These are phyloP conservation scores for Hirsutella thompsonii DNA, from an alignment of 2,329 filamentous ascomycete species.

Conservation along the genomic window DNA sequence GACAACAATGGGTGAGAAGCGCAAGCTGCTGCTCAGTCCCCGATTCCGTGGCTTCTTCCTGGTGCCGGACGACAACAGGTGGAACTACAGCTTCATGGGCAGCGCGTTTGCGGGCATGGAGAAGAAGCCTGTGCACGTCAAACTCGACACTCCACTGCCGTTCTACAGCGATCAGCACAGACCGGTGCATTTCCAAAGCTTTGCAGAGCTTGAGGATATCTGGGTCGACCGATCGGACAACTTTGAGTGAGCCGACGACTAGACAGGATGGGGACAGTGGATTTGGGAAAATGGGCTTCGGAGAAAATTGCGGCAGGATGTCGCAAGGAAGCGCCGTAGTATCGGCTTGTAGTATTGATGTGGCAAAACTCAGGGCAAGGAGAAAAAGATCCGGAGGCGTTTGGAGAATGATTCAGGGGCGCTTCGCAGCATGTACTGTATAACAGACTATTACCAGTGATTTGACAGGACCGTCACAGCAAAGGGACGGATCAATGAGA, in stretches of 20 bases:
- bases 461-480: too few relatives aligned
- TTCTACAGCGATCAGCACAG: conserved; percentile 92
- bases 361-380: too few relatives aligned
- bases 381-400: too few relatives aligned
- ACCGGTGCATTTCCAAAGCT: conserved; percentile 92
- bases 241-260: conserved; percentile 53
- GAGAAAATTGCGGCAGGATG: too few relatives aligned
- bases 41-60: conserved; percentile 94
- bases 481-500: too few relatives aligned
- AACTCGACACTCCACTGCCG: conserved; percentile 77
- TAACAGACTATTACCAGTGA: too few relatives aligned
- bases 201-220: conserved; percentile 92
- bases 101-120: conserved; percentile 75
- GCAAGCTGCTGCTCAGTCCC: conserved; percentile 83
- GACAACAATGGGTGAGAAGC: conserved; percentile 87
- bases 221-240: conserved; percentile 90
- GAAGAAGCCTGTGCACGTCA: conserved; percentile 84
- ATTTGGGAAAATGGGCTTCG: not conserved
- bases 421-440: too few relatives aligned
- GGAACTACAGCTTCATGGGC: conserved; percentile 99
- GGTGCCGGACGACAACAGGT: conserved; percentile 76
- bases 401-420: too few relatives aligned
- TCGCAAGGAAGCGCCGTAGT: too few relatives aligned
- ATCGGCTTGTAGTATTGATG: too few relatives aligned
- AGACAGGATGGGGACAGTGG: not conserved